phyloP scores from a whole-genome alignment of 257 asterid genomes.

The Ligustrum vulgare region DNA sequence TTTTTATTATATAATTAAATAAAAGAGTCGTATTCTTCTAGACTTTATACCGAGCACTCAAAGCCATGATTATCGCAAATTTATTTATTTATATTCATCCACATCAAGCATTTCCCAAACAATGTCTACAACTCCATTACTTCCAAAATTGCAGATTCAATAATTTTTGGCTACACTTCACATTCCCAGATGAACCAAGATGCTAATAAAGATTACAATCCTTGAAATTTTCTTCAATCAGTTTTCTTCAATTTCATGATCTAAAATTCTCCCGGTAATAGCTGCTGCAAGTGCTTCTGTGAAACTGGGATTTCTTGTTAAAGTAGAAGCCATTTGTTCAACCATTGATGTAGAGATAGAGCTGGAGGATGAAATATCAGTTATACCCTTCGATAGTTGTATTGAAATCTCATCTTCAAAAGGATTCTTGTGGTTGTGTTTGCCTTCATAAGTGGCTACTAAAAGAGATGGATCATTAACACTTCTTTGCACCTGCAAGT shows the following conservation, averaged over 20 bases:
- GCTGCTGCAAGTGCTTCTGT: conserved; percentile 73
- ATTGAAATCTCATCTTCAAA: conserved; percentile 30
- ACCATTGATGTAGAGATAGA: conserved; percentile 36
- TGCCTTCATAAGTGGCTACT: conserved; percentile 74
- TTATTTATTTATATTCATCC: no score
- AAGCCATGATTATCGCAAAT: no score
- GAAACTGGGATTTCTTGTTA: conserved; percentile 62
- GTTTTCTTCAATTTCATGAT: conserved; percentile 39
- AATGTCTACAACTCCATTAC: neutral
- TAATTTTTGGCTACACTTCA: neutral
- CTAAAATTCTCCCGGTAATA: conserved; percentile 56
- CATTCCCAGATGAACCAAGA: neutral
- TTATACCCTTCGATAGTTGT: conserved; percentile 16
- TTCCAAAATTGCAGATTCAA: neutral
- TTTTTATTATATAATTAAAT: no score
- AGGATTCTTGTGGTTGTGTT: conserved; percentile 63
- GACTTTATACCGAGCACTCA: no score
- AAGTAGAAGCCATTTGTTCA: conserved; percentile 63
- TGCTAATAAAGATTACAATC: neutral
- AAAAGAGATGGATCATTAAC: conserved; percentile 55
- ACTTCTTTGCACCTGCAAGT: conserved; percentile 71
- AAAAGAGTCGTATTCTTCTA: no score
- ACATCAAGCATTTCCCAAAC: neutral
- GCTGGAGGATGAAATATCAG: conserved; percentile 27
- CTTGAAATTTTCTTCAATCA: conserved; percentile 25